These are phyloP conservation scores for Neurospora intermedia DNA, from an alignment of 495 filamentous ascomycete species.

Conservation along the genomic window DNA sequence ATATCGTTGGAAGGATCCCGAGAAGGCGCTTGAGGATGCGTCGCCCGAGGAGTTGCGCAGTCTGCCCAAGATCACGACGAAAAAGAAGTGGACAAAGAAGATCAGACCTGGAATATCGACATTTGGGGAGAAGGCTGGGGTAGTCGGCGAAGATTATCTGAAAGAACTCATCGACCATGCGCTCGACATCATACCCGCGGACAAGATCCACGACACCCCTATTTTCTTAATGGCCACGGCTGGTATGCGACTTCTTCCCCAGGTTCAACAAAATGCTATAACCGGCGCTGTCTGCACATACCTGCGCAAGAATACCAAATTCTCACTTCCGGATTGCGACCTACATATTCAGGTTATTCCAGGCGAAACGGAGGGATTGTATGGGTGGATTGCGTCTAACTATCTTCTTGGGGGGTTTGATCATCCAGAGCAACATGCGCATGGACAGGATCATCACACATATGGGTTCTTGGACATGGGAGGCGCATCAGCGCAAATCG, in stretches of 20 bases:
- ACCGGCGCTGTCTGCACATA: conserved; percentile 76
- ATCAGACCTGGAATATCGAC: conserved; percentile 87
- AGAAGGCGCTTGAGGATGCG: conserved; percentile 52
- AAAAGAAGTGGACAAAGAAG: conserved; percentile 87
- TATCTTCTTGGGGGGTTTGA: conserved; percentile 94
- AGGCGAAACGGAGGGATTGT: conserved; percentile 93
- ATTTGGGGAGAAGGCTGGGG: conserved; percentile 64
- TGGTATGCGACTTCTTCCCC: conserved; percentile 86
- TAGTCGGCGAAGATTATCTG: conserved; percentile 74
- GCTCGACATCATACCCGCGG: conserved; percentile 63
- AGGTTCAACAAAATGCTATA: conserved; percentile 56
- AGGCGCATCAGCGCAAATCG: conserved; percentile 92
- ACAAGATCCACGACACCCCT: conserved; percentile 73
- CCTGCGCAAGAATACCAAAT: conserved; percentile 64
- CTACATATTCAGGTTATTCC: conserved; percentile 90
- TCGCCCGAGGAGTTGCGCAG: conserved; percentile 49
- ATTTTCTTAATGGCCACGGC: conserved; percentile 93
- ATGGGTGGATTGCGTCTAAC: conserved; percentile 99
- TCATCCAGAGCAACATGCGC: conserved; percentile 54
- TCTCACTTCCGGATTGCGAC: conserved; percentile 80
- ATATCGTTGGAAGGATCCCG: conserved; percentile 79
- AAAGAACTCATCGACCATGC: conserved; percentile 73
- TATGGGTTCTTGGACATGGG: conserved; percentile 99
- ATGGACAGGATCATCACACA: conserved; percentile 83
- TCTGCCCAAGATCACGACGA: conserved; percentile 70